phyloP scores from a whole-genome alignment of 2,329 filamentous ascomycete genomes.

The Penicillium sp. region DNA sequence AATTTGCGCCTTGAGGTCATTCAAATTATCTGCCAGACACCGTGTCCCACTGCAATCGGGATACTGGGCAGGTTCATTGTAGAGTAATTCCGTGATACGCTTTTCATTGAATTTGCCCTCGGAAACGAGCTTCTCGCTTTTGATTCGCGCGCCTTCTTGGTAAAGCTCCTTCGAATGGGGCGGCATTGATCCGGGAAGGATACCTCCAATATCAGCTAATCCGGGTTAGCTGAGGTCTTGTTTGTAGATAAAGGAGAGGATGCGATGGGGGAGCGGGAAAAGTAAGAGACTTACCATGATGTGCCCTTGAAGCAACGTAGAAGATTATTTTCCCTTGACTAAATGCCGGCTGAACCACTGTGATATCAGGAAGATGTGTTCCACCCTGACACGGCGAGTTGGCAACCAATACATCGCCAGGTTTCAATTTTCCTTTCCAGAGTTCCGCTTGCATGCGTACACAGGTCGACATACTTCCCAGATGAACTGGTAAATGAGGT shows the following conservation, averaged over 20 bases:
- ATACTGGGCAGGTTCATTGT: constrained; percentile 70
- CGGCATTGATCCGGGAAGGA: constrained; percentile 77
- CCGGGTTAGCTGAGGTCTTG: neutral
- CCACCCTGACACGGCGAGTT: constrained; percentile 86
- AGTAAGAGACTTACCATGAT: constrained; percentile 65
- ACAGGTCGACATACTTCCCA: constrained; percentile 80
- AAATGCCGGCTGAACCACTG: constrained; percentile 76
- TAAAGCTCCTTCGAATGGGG: constrained; percentile 68
- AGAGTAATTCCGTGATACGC: constrained; percentile 69
- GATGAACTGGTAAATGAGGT: constrained; percentile 76
- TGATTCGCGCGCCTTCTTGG: constrained; percentile 68
- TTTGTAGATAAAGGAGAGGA: no score
- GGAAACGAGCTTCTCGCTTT: constrained; percentile 55
- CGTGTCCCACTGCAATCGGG: constrained; percentile 76
- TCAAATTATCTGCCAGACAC: constrained; percentile 77
- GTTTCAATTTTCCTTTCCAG: constrained; percentile 73
- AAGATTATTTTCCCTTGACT: constrained; percentile 76
- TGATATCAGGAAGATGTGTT: constrained; percentile 79
- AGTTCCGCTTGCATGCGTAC: constrained; percentile 75
- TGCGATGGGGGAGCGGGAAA: neutral
- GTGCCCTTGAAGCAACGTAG: constrained; percentile 75
- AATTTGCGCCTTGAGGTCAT: constrained; percentile 80
- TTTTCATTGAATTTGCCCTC: constrained; percentile 69
- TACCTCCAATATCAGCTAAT: constrained; percentile 69
- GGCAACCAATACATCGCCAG: constrained; percentile 76